These are phyloP conservation scores for Cryptococcus sp. DNA, from an alignment of 1,284 basidiomycete species.

Conservation along the genomic window DNA sequence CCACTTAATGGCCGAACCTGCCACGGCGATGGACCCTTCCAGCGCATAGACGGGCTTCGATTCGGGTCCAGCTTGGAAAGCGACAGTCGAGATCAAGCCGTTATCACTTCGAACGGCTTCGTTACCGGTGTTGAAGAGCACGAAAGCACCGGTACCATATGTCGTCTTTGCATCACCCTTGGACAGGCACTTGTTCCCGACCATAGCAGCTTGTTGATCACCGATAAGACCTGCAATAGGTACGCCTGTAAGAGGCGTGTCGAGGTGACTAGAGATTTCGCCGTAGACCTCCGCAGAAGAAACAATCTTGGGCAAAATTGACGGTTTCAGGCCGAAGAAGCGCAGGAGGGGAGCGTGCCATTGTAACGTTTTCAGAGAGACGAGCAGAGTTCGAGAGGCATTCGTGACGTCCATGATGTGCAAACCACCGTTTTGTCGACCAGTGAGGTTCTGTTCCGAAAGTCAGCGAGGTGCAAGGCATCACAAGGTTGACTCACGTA, in stretches of 20 bases:
- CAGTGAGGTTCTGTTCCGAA: slow-evolving; percentile 72
- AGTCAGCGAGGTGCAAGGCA: not conserved
- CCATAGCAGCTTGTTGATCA: slow-evolving; percentile 93
- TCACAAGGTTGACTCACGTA: slow-evolving; percentile 64
- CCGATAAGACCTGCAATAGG: slow-evolving; percentile 90
- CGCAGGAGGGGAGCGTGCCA: slow-evolving; percentile 83
- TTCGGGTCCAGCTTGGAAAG: slow-evolving; percentile 83
- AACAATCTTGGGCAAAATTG: slow-evolving; percentile 82
- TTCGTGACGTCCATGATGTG: slow-evolving; percentile 96
- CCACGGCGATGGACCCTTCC: slow-evolving; percentile 93
- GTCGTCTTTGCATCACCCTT: slow-evolving; percentile 91
- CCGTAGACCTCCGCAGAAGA: slow-evolving; percentile 94
- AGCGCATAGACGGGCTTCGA: slow-evolving; percentile 85
- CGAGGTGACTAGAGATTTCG: slow-evolving; percentile 57
- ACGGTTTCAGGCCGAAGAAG: slow-evolving; percentile 81
- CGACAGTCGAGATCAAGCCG: slow-evolving; percentile 86
- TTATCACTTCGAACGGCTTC: slow-evolving; percentile 83
- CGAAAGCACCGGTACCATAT: slow-evolving; percentile 93
- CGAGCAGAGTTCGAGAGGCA: slow-evolving; percentile 90
- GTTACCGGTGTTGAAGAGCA: slow-evolving; percentile 84
- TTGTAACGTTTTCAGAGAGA: slow-evolving; percentile 76
- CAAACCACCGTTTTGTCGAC: slow-evolving; percentile 65
- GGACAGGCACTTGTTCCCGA: slow-evolving; percentile 90
- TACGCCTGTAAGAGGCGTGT: slow-evolving; percentile 71
- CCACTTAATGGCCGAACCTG: slow-evolving; percentile 94